Evolutionary conservation across 352 stramenopile genomes (phyloP).

Genomic region (Blastocystis sp.): DNA sequence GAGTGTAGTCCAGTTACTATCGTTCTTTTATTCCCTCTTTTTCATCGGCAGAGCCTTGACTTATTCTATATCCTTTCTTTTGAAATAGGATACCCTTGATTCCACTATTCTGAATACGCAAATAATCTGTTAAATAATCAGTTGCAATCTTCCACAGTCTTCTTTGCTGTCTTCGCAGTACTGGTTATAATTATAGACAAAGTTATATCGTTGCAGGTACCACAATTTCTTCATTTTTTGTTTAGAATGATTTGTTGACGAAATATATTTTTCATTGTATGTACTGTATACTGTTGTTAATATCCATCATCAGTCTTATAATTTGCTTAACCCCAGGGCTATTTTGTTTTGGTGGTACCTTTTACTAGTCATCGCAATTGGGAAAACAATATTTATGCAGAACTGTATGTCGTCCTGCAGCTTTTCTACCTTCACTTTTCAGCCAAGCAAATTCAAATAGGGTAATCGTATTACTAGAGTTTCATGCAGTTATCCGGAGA

Average conservation of each 20-base stretch:
- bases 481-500: not conserved
- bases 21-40: not conserved
- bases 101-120: not conserved
- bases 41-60: not conserved
- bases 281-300: not conserved
- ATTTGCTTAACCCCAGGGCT: not conserved
- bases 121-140: constrained; percentile 35
- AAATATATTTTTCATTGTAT: not conserved
- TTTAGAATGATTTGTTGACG: not conserved
- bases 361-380: constrained; percentile 16
- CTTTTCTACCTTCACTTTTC: constrained; percentile 8
- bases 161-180: not conserved
- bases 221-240: not conserved
- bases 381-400: not conserved
- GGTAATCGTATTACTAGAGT: not conserved
- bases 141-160: not conserved
- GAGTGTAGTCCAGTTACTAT: not conserved
- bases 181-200: not conserved
- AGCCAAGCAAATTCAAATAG: not conserved
- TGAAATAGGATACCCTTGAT: not conserved
- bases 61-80: not conserved
- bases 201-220: not conserved
- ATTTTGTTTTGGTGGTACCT: not conserved
- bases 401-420: not conserved
- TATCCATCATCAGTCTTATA: not conserved